A percentile compares a stretch with the other conserved stretches of the same genome.
These are phyloP conservation scores for Penicillium expansum DNA, from an alignment of 2,329 filamentous ascomycete genomes.

Conservation along the genomic window DNA sequence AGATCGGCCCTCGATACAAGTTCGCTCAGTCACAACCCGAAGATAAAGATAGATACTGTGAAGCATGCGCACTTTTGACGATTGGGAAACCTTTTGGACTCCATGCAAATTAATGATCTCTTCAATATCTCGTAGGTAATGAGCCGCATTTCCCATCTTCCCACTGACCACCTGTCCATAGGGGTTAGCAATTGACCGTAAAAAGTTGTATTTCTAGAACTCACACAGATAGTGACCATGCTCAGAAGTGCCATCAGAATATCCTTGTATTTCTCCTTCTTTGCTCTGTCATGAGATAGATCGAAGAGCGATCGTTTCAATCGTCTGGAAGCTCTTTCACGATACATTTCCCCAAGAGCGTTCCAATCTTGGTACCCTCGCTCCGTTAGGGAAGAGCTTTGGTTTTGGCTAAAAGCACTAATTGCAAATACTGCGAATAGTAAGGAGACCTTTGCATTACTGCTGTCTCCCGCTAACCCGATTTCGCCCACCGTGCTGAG, in stretches of 20 bases:
- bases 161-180: not conserved
- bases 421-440: not conserved
- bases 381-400: not conserved
- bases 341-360: not conserved
- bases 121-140: not conserved
- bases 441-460: not conserved
- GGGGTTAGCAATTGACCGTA: not conserved
- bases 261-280: not conserved
- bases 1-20: not conserved
- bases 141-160: not conserved
- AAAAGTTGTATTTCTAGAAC: not conserved
- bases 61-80: not conserved
- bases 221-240: not conserved
- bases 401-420: not conserved
- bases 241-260: not conserved
- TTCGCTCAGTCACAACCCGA: not conserved
- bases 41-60: not conserved
- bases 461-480: not conserved
- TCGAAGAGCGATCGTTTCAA: not conserved
- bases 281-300: not conserved
- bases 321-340: not conserved
- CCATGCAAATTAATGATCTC: not conserved
- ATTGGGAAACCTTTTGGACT: not conserved
- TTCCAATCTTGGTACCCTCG: not conserved
- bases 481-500: not conserved